Conservation (phyloP, 352 stramenopile species). For the Globisporangium abappressorium region DNA sequence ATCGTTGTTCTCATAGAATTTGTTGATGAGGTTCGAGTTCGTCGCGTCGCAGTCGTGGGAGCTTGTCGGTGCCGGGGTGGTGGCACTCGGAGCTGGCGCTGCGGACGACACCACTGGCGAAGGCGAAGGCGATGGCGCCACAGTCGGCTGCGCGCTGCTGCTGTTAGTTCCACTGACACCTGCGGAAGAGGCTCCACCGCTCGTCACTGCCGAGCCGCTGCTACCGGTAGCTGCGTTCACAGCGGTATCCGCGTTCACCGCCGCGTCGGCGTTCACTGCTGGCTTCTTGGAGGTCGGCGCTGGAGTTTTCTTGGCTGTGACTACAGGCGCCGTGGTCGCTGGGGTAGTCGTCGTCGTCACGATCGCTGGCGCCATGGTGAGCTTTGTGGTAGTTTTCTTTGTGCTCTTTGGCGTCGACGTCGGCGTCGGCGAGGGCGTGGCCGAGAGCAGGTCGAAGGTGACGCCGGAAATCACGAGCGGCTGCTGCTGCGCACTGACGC, state of each 20-base stretch:
- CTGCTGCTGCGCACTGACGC: not conserved
- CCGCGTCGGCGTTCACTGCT: not conserved
- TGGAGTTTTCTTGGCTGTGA: not conserved
- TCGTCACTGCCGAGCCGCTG: not conserved
- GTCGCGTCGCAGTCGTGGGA: slow-evolving; percentile 11
- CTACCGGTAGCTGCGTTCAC: not conserved
- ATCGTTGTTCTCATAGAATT: slow-evolving; percentile 24
- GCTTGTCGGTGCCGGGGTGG: not conserved
- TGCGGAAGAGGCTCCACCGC: no score
- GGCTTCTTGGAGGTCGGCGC: not conserved
- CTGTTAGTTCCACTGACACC: not conserved
- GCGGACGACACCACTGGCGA: not conserved
- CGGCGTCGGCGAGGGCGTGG: not conserved
- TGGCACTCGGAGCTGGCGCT: not conserved
- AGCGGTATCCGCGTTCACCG: not conserved
- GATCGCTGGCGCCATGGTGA: not conserved
- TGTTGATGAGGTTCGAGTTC: slow-evolving; percentile 11
- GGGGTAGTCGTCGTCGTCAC: not conserved
- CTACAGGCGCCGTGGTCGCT: not conserved
- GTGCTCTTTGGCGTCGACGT: not conserved
- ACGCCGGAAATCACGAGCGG: not conserved
- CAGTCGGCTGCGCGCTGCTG: not conserved
- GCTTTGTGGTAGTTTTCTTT: not conserved
- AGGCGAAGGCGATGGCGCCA: not conserved
- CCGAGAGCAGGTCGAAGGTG: not conserved